Evolutionary conservation across 2,329 filamentous ascomycete genomes (phyloP), one percentile per base, ranked within the genome.

Genomic region (Beauveria bassiana): DNA sequence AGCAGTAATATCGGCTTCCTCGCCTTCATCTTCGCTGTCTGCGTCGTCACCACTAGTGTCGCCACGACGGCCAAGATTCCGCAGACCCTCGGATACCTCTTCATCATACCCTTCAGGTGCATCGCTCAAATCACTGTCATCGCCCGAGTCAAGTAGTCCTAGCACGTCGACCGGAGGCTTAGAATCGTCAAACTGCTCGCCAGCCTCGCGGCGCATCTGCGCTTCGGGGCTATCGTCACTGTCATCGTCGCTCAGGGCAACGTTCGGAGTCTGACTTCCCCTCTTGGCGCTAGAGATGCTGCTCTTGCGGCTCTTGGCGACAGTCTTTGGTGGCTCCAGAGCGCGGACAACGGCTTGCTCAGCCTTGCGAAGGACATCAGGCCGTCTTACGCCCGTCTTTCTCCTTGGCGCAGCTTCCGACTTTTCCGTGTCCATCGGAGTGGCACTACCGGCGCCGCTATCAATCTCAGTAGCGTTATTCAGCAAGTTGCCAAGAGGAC

Each of bases 121-220:
- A 64, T 89, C 87, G 58, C 85, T 89, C 0, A 89, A 75, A 64
- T 89, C 86, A 68, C 86, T 89, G 60, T 88, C 85, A 64, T 89
- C 86, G 0, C 83, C 86, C 46, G 82, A 86, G 63, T 88, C 57
- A 9, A 57, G 40, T 14, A 62, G 56, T 18, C 49, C 56, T 2
- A 59, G 43, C 8, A 42, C 42, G n/a, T 47, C 50, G 10, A 45
- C 64, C 10, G 61, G 65, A 7, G 52, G 63, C 18, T 68, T 43
- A 7, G 34, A 9, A 28, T n/a, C 20, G 1, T 73, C 71, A 6
- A 65, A 62, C n/a, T 69, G 67, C 31, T 72, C 70, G 0, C 66
- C 70, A 28, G 73, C 74, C 62, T 76, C 73, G 47, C 74, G 66
- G 9, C 70, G 66, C 22, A 75, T 69, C 52, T 76, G 74, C 0